Conservation (phyloP, 1,284 basidiomycete species). For the Irpex lacteus region DNA sequence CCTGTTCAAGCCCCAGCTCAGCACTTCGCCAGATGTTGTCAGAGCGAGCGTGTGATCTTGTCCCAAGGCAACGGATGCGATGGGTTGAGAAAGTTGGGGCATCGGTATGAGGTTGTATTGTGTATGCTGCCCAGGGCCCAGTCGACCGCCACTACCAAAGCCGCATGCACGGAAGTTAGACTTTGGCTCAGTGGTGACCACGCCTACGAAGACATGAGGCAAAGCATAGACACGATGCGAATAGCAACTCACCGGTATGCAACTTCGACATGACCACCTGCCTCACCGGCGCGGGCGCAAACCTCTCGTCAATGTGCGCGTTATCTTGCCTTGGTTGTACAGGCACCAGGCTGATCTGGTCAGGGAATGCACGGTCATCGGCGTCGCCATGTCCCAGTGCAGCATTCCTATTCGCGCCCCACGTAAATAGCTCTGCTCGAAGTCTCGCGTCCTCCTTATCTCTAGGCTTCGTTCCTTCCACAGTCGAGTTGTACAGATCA, state of each 20-base stretch:
- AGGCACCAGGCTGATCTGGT: constrained; percentile 64
- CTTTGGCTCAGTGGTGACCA: constrained; percentile 71
- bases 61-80: constrained; percentile 69
- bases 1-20: constrained; percentile 89
- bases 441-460: constrained; percentile 23
- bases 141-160: constrained; percentile 82
- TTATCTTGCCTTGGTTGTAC: constrained; percentile 12
- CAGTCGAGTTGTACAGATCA: constrained; percentile 91
- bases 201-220: constrained; percentile 35
- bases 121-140: constrained; percentile 78
- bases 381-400: constrained; percentile 82
- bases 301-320: constrained; percentile 39
- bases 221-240: background rate
- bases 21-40: constrained; percentile 78
- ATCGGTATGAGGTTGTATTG: constrained; percentile 72
- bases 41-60: constrained; percentile 94
- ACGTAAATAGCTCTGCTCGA: constrained; percentile 75
- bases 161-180: constrained; percentile 85
- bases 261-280: constrained; percentile 80
- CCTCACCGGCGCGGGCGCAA: constrained; percentile 60
- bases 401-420: constrained; percentile 91
- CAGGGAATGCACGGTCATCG: constrained; percentile 79
- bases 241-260: constrained; percentile 54
- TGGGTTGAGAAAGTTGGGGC: constrained; percentile 52
- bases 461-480: constrained; percentile 68